These are phyloP conservation scores for Stenocarpella maydis DNA, from an alignment of 2,329 filamentous ascomycete species.

Conservation along the genomic window DNA sequence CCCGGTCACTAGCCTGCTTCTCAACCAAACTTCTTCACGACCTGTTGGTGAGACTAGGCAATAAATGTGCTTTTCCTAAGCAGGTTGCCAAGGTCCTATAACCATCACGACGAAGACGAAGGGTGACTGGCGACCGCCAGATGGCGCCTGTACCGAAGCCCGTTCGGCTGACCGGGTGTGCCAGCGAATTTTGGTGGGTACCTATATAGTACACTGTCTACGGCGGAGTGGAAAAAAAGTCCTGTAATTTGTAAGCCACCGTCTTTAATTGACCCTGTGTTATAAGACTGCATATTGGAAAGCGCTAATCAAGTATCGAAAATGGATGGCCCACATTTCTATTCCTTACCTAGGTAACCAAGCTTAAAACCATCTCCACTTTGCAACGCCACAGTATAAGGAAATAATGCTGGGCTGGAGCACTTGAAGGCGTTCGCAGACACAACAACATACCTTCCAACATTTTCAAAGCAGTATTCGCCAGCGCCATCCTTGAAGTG, in stretches of 20 bases:
- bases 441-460: neutral
- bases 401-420: neutral
- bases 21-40: neutral
- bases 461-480: constrained; percentile 53
- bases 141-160: neutral
- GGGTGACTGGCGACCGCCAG: neutral
- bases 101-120: no score
- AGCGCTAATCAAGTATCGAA: neutral
- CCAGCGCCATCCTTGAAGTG: constrained; percentile 65
- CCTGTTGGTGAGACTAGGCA: neutral
- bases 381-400: neutral
- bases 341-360: neutral
- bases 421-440: no score
- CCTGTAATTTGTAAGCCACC: neutral
- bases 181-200: neutral
- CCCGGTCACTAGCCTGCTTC: neutral
- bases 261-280: neutral
- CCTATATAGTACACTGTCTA: neutral
- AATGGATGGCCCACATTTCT: neutral
- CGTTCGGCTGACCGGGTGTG: neutral
- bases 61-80: neutral
- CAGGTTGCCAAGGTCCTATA: neutral
- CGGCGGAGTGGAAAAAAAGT: neutral
- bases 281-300: neutral
- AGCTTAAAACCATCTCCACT: no score